Conservation (phyloP, 305 asterid species). For the Fraxinus paxiana region DNA sequence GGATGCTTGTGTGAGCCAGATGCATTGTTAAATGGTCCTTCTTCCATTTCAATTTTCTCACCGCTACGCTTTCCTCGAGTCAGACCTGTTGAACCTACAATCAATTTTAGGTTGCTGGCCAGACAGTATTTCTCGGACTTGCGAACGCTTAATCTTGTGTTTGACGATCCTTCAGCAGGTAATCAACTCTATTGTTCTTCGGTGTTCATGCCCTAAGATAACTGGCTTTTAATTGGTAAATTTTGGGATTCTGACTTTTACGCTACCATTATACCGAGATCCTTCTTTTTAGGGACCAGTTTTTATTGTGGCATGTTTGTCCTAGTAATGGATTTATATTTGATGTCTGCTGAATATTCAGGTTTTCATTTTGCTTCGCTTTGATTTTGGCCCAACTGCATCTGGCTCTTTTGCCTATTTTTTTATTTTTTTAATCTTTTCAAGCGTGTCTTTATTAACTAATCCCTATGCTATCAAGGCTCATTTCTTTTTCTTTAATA, state of each 20-base stretch:
- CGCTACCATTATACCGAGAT: background rate
- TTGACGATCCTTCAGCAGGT: slow-evolving; percentile 71
- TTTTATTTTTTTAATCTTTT: background rate
- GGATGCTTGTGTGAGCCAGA: slow-evolving; percentile 86
- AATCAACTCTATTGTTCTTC: slow-evolving; percentile 19
- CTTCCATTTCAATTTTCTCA: slow-evolving; percentile 85
- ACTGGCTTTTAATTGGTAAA: slow-evolving; percentile 20
- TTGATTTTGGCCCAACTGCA: background rate
- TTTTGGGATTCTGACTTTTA: slow-evolving; percentile 13
- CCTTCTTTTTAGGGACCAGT: background rate
- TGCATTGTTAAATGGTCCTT: slow-evolving; percentile 89
- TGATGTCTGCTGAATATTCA: background rate
- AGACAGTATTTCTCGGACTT: slow-evolving; percentile 76
- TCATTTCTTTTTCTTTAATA: background rate
- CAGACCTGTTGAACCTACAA: slow-evolving; percentile 64
- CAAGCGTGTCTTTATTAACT: background rate
- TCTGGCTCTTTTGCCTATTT: background rate
- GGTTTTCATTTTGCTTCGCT: background rate
- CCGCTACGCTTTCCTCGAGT: slow-evolving; percentile 85
- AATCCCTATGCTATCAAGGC: background rate
- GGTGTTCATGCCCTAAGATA: slow-evolving; percentile 16
- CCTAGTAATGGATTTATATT: background rate
- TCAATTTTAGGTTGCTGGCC: slow-evolving; percentile 79
- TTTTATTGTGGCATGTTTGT: background rate
- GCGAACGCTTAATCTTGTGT: slow-evolving; percentile 68